Base-by-base conservation (phyloP, 768 basidiomycete species). In the Trametes cinnabarina region DNA sequence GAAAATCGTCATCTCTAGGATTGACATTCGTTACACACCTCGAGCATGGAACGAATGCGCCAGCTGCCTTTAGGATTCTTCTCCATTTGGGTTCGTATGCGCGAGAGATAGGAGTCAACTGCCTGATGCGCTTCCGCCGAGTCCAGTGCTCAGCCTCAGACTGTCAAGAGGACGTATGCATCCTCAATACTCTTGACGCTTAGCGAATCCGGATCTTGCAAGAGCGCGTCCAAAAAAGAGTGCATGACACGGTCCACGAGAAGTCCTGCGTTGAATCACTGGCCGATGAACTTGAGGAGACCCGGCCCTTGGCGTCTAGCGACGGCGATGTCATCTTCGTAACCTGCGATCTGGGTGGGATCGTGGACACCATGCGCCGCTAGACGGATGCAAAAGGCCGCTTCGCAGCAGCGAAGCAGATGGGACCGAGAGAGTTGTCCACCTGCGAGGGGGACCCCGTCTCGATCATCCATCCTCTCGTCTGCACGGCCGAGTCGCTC, bases 301-400 rank as follows among this genome's bases (percentile, higher is more conserved):
- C 95, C 94, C 10, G 97, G 87, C 71, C 96, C 94, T 59, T 92
- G 91, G 58, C 95, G 90, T 77, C 97, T 98, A 40, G 94, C 96
- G 78, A 95, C 96, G 73, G 94, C 89, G 11, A 92, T 92, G 39
- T 79, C 9, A 88, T 88, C 74, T 94, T 96, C 30, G 79, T 80
- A 86, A 1, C 93, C 84, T 9, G 87, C 78, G 68, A 94, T 92
- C 74, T 94, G 86, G 84, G 22, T 30, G 4, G 26, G 44, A 20
- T 1, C 15, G 32, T 4, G 9, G 19, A 49, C 11, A 11, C 34
- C 47, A n/a, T 35, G 20, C 6, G 47, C 32, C 32, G 87, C 82
- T 95, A 95, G 97, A 8, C 94, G 93, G 56, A 87, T 85, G 77
- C 97, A 94, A 72, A 98, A 98, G 74, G 97, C 94, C 68, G 96